Conservation (phyloP, 768 basidiomycete species). For the Hygrocybe coccinea region DNA sequence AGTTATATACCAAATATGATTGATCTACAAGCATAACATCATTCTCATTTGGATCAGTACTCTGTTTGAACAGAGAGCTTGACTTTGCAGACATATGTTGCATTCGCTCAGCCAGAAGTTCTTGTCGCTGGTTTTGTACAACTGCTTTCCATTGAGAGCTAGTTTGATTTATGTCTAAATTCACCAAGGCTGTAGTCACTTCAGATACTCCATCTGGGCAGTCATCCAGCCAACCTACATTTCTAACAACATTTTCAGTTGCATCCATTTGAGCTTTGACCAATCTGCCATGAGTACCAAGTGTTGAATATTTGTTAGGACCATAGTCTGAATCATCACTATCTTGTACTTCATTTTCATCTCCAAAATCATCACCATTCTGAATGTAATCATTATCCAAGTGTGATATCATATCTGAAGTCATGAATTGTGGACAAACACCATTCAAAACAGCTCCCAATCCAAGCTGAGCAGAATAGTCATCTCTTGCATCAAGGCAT, state of each 20-base stretch:
- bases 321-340: background rate
- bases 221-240: background rate
- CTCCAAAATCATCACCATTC: background rate
- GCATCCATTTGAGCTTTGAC: background rate
- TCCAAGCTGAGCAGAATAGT: conserved; percentile 19
- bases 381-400: background rate
- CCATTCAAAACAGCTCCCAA: conserved; percentile 6
- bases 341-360: background rate
- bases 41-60: too few relatives aligned
- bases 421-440: background rate
- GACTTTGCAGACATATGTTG: background rate
- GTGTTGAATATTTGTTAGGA: background rate
- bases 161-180: background rate
- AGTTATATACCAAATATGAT: conserved; percentile 8
- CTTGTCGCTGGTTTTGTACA: background rate
- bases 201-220: background rate
- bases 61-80: too few relatives aligned
- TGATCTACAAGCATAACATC: conserved; percentile 7
- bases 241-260: background rate
- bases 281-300: background rate
- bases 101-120: background rate
- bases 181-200: background rate
- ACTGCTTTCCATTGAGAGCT: background rate
- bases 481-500: conserved; percentile 29
- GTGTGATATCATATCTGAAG: background rate